Conservation (phyloP, 495 filamentous ascomycete genomes). For the Trichocladium antarcticum region DNA sequence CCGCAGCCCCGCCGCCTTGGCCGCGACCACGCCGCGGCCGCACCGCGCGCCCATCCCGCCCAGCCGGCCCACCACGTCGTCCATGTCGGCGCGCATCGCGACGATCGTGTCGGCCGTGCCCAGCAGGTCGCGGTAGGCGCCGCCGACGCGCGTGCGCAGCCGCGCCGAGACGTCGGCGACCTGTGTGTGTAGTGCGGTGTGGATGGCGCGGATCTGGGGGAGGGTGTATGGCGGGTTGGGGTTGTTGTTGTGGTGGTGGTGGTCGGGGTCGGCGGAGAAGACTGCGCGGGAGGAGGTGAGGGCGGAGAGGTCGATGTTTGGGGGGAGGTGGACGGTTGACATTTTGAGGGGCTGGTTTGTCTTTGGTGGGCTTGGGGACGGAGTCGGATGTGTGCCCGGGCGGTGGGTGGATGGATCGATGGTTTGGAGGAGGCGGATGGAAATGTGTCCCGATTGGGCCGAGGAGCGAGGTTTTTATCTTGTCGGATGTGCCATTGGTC, state of each 20-base stretch:
- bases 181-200: constrained; percentile 42
- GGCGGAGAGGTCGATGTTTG: constrained; percentile 32
- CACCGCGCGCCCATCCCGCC: constrained; percentile 64
- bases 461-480: too few species aligned
- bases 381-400: neutral
- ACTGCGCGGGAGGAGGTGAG: constrained; percentile 48
- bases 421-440: too few species aligned
- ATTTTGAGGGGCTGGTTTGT: neutral
- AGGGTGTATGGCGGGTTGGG: constrained; percentile 27
- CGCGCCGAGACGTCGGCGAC: constrained; percentile 75
- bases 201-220: constrained; percentile 53
- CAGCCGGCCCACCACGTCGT: constrained; percentile 57
- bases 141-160: constrained; percentile 85
- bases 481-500: too few species aligned
- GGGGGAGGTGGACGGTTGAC: constrained; percentile 18
- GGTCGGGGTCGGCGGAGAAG: constrained; percentile 63
- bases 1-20: constrained; percentile 51
- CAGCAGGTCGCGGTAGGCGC: constrained; percentile 82
- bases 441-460: too few species aligned
- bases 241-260: constrained; percentile 19
- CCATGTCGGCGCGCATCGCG: constrained; percentile 70
- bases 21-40: constrained; percentile 59
- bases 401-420: neutral
- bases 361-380: neutral
- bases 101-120: constrained; percentile 89